Percentiles rank a stretch among this genome's conserved stretches.
phyloP scores from a whole-genome alignment of 208 protist species.

The Strigomonas oncopelti region DNA sequence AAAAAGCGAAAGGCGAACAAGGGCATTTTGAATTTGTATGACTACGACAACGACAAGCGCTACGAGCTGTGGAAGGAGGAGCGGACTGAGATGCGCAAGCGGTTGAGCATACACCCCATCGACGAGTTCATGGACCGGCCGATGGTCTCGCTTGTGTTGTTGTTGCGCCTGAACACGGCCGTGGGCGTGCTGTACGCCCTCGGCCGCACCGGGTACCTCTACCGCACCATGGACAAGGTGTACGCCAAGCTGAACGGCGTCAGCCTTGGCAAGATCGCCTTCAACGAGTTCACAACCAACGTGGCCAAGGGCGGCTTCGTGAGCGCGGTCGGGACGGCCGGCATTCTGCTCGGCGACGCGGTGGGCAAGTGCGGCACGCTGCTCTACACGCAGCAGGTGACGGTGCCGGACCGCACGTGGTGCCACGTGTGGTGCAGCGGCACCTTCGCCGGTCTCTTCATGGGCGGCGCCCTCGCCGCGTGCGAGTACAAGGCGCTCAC shows the following conservation, averaged over 20 bases:
- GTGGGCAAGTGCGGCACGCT: constrained; percentile 28
- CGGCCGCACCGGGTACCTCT: constrained; percentile 69
- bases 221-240: constrained; percentile 86
- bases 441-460: constrained; percentile 40
- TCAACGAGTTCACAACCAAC: constrained; percentile 54
- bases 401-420: constrained; percentile 59
- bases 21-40: constrained; percentile 36
- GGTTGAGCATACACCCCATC: constrained; percentile 75
- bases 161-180: constrained; percentile 62
- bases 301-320: constrained; percentile 62
- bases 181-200: constrained; percentile 73
- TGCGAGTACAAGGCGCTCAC: constrained; percentile 59
- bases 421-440: constrained; percentile 40
- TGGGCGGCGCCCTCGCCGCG: constrained; percentile 39
- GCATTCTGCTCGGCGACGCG: constrained; percentile 49
- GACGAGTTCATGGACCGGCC: constrained; percentile 74
- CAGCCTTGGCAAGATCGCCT: constrained; percentile 46
- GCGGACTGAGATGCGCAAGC: constrained; percentile 46
- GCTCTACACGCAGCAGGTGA: constrained; percentile 30
- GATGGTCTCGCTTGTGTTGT: constrained; percentile 43
- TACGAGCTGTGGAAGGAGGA: constrained; percentile 77
- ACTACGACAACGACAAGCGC: constrained; percentile 70
- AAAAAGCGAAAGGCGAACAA: constrained; percentile 28
- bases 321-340: constrained; percentile 38
- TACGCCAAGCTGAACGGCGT: constrained; percentile 87